Percentiles rank a stretch among this genome's conserved stretches.
Evolutionary conservation across 1,284 basidiomycete species (phyloP).

Genomic region (Cryptococcus sp.): DNA sequence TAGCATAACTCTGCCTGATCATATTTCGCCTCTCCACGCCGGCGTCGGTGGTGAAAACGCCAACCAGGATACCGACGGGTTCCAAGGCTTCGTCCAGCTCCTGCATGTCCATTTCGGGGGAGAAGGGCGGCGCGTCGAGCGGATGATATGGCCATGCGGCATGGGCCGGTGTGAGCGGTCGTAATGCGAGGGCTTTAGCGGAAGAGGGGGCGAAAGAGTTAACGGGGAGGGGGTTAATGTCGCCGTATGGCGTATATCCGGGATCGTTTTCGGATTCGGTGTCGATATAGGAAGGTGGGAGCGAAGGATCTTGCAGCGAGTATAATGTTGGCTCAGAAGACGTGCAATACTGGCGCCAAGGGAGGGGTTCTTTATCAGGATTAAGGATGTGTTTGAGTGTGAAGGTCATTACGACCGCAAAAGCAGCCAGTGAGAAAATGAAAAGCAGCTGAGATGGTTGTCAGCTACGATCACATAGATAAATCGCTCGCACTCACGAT

Average conservation of each 20-base stretch:
- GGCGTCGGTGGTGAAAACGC: conserved; percentile 88
- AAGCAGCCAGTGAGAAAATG: conserved; percentile 72
- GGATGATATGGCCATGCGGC: conserved; percentile 49
- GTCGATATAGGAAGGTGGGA: conserved; percentile 11
- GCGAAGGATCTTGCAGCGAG: conserved; percentile 36
- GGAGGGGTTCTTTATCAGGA: conserved; percentile 90
- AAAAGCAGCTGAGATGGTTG: conserved; percentile 38
- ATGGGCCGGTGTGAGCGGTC: conserved; percentile 41
- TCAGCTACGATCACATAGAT: conserved; percentile 4
- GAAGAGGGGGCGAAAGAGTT: conserved; percentile 19
- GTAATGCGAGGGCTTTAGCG: conserved; percentile 24
- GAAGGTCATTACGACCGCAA: conserved; percentile 59
- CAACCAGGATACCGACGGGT: conserved; percentile 85
- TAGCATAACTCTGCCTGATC: conserved; percentile 86
- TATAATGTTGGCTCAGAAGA: conserved; percentile 56
- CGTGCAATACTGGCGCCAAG: conserved; percentile 91
- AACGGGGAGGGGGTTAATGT: conserved; percentile 8
- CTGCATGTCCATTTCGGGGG: conserved; percentile 23
- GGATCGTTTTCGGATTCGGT: conserved; percentile 14
- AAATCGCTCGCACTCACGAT: conserved; percentile 25
- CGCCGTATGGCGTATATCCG: conserved; percentile 2
- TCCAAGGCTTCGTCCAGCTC: conserved; percentile 66
- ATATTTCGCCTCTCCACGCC: conserved; percentile 83
- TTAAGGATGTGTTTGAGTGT: conserved; percentile 89
- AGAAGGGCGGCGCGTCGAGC: conserved; percentile 24